A percentile compares a stretch with the other conserved stretches of the same genome.
phyloP scores from a whole-genome alignment of 148 eudicot genomes.

The Persicaria tinctoria region DNA sequence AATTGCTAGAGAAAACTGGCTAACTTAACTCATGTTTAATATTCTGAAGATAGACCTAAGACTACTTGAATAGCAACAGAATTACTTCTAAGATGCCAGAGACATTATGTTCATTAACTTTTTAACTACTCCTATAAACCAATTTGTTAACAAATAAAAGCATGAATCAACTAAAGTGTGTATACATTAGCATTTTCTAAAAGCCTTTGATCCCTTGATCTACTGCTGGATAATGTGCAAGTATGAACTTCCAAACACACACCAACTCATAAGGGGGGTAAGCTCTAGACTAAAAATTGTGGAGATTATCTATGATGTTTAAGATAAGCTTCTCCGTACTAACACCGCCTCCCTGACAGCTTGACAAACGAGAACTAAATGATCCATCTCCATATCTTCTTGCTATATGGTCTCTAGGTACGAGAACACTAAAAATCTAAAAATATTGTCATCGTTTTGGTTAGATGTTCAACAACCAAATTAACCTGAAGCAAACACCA shows the following conservation, averaged over 20 bases:
- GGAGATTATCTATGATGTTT: not conserved
- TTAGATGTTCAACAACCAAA: constrained; percentile 9
- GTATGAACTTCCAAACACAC: constrained; percentile 50
- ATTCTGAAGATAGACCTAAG: not conserved
- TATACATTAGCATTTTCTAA: not conserved
- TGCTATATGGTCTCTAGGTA: constrained; percentile 56
- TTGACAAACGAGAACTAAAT: constrained; percentile 51
- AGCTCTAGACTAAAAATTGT: constrained; percentile 5
- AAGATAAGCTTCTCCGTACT: not conserved
- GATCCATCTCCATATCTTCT: constrained; percentile 64
- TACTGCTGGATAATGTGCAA: constrained; percentile 26
- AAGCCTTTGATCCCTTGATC: not conserved
- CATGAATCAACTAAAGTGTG: not conserved
- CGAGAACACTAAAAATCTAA: not conserved
- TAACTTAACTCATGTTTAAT: not conserved
- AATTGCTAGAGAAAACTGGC: no score
- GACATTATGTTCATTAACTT: no score
- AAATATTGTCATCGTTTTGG: not conserved
- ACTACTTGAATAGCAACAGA: no score
- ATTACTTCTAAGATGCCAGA: no score
- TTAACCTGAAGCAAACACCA: constrained; percentile 22
- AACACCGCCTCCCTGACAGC: constrained; percentile 14
- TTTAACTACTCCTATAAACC: not conserved
- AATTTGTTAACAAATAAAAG: not conserved
- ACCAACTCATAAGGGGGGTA: constrained; percentile 42